Base-by-base conservation (phyloP, 2,329 filamentous ascomycete species). In the Exophiala oligosperma region DNA sequence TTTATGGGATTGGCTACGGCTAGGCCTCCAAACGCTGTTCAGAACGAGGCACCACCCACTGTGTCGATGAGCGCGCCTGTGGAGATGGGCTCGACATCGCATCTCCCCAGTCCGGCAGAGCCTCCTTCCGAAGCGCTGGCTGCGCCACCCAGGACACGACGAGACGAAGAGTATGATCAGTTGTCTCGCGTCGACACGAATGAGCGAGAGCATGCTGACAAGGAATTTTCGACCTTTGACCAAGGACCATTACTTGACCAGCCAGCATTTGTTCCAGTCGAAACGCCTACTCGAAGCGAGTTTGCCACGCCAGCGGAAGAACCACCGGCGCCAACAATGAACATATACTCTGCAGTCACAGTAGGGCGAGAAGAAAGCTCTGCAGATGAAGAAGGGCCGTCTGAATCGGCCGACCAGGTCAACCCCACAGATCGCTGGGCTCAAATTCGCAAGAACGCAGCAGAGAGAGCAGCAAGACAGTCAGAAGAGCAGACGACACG, bases 361-460 rank as follows among this genome's bases (percentile, higher is more conserved):
- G 49, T 50, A 28, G 57, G 60, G 49, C 48, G 49, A 21, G 43
- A 47, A 17, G 57, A 60, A 29, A 56, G 44, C 48, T 56, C 53
- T 4, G 46, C 40, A 32, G 62, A 67, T 47, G 65, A 63, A 40
- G 66, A 67, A n/a, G 66, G 69, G 8, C 66, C 61, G 26, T 59
- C 61, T 64, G 21, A 65, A 11, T 50, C 60, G 24, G 49, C 57
- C 12, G 44, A 54, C 11, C 55, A 63, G 26, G 60, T 64, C 35
- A 64, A 49, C 23, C 77, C 79, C 32, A 81, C 89, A 64, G 92
- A 97, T 71, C 87, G 93, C 54, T 99, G 94, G 94, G 93, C 93
- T 0, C 91, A 96, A 74, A 97, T 97, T 66, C 86, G 92, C 65
- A 93, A 92, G 80, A 97, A 97, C 68, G 94, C 94, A 9, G 92